Evolutionary conservation across 2,329 filamentous ascomycete genomes (phyloP).

Genomic region (Cyanodermella asteris): DNA sequence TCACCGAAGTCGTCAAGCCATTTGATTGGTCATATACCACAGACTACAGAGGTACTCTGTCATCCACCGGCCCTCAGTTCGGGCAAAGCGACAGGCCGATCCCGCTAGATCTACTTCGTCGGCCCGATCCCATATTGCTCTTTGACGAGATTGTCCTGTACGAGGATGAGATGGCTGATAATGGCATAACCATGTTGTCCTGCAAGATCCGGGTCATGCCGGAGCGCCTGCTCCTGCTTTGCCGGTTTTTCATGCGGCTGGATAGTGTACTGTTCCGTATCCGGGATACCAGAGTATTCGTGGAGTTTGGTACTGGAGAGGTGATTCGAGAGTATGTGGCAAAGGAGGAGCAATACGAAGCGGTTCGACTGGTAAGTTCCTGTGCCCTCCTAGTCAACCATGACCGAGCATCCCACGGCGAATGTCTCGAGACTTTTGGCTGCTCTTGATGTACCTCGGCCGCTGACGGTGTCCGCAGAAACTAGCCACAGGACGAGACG

Average conservation of each 20-base stretch:
- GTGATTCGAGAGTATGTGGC: conserved; percentile 78
- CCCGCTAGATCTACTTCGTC: conserved; percentile 65
- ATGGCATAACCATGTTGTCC: conserved; percentile 75
- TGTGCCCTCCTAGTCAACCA: conserved; percentile 3
- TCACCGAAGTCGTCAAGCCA: conserved; percentile 82
- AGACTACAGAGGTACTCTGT: conserved; percentile 53
- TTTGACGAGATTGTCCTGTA: conserved; percentile 93
- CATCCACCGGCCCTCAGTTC: conserved; percentile 16
- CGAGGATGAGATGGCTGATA: conserved; percentile 94
- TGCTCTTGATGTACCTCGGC: too few species aligned
- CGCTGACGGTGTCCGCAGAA: too few species aligned
- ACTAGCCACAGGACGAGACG: conserved; percentile 40
- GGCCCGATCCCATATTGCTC: conserved; percentile 84
- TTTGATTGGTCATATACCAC: conserved; percentile 98
- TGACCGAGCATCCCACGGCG: too few species aligned
- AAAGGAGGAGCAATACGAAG: conserved; percentile 63
- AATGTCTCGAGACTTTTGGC: too few species aligned
- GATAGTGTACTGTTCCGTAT: conserved; percentile 77
- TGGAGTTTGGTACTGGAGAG: conserved; percentile 61
- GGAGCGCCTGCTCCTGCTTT: conserved; percentile 61
- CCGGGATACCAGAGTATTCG: conserved; percentile 73
- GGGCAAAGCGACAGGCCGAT: conserved; percentile 34
- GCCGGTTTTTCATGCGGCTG: conserved; percentile 75
- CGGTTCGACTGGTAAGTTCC: conserved; percentile 42
- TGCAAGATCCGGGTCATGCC: conserved; percentile 91